Conservation (phyloP, 2,329 filamentous ascomycete genomes). For the Epicoccum nigrum region DNA sequence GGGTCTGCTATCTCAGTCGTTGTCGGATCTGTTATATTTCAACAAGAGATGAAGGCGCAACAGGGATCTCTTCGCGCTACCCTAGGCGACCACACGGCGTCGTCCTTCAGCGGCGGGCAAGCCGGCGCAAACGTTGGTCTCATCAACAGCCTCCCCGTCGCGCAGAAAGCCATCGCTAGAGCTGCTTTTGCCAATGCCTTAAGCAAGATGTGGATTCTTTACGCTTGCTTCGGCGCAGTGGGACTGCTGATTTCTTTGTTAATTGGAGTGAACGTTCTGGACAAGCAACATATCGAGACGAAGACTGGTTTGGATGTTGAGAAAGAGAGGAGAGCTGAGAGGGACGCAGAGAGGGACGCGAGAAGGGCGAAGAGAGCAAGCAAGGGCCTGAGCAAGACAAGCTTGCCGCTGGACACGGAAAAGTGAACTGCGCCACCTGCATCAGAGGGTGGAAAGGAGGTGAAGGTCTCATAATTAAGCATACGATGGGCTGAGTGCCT, state of each 20-base stretch:
- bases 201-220: constrained; percentile 58
- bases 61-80: constrained; percentile 55
- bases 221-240: constrained; percentile 48
- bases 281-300: constrained; percentile 55
- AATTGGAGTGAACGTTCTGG: constrained; percentile 51
- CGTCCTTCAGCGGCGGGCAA: constrained; percentile 62
- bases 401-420: constrained; percentile 9
- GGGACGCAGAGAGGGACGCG: constrained; percentile 41
- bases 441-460: not conserved
- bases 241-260: constrained; percentile 50
- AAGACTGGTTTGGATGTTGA: constrained; percentile 55
- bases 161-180: constrained; percentile 52
- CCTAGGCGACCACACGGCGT: constrained; percentile 60
- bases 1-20: constrained; percentile 72
- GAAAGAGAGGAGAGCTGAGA: constrained; percentile 47
- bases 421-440: not conserved
- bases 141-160: constrained; percentile 59
- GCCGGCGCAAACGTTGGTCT: constrained; percentile 66
- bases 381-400: constrained; percentile 19
- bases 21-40: constrained; percentile 78
- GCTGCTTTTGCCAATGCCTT: constrained; percentile 53
- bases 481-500: not conserved
- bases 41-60: constrained; percentile 72
- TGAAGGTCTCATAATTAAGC: not conserved
- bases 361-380: constrained; percentile 36